phyloP scores from a whole-genome alignment of 805 yeast species.

The Wickerhamomyces subpelliculosus region DNA sequence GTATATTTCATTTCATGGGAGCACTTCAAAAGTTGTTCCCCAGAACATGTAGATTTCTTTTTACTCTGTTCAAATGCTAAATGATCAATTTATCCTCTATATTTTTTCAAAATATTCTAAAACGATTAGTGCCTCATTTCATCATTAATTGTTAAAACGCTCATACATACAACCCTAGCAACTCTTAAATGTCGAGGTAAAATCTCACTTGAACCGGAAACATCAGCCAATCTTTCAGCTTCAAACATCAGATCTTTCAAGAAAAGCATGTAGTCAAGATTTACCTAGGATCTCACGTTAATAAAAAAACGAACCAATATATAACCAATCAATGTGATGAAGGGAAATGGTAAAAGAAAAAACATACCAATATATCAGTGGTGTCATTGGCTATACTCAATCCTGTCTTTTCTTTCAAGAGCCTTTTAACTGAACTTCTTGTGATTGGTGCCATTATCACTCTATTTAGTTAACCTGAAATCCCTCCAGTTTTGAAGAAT shows the following conservation, averaged over 20 bases:
- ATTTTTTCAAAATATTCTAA: not conserved
- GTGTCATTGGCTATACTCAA: conserved; percentile 28
- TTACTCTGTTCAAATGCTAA: too few relatives aligned
- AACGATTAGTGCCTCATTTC: not conserved
- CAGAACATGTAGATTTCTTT: not conserved
- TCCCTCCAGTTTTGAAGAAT: too few relatives aligned
- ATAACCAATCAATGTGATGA: too few relatives aligned
- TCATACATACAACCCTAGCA: conserved; percentile 22
- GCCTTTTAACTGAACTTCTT: conserved; percentile 12
- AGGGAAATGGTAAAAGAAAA: not conserved
- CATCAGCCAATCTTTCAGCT: conserved; percentile 31
- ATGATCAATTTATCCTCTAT: not conserved
- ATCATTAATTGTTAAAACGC: not conserved
- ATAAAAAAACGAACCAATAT: too few relatives aligned
- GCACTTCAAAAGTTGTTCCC: too few relatives aligned
- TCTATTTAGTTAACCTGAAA: too few relatives aligned
- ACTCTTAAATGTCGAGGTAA: conserved; percentile 34
- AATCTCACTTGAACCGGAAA: conserved; percentile 36
- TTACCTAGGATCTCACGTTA: conserved; percentile 18
- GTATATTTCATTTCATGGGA: too few relatives aligned
- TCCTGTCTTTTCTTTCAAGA: conserved; percentile 18
- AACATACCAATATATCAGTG: conserved; percentile 30
- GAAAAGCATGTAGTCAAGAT: conserved; percentile 42
- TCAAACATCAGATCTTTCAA: conserved; percentile 29
- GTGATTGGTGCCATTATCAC: conserved; percentile 16